Base-by-base conservation (phyloP, 2,329 filamentous ascomycete genomes). In the Amesomyces nigricolor region DNA sequence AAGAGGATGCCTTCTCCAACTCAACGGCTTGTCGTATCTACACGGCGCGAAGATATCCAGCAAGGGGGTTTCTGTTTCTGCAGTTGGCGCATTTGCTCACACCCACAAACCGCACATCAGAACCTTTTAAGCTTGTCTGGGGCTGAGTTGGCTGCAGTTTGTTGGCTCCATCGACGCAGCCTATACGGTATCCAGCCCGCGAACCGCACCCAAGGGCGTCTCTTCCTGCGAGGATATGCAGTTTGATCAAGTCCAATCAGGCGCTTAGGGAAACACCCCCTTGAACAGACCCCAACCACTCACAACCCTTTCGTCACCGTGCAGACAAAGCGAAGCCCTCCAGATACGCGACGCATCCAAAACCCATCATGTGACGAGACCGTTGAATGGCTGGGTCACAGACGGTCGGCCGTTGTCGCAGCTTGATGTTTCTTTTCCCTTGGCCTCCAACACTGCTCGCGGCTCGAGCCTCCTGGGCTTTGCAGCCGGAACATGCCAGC, bases 231-330 rank as follows among this genome's bases (percentile, higher is more conserved):
- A 46, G 50, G 29, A 57, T 47, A 53, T 54, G 49, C 44, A 14
- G 54, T 51, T 50, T 30, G 43, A 45, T 44, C 40, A 47, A 54
- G 59, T 44, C 51, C 29, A 54, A 47, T 52, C 58, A 35, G 26
- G 48, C 48, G 59, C 54, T 56, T 63, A 55, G 51, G 54, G 37
- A 58, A 43, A 55, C 44, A 45, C 60, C 52, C 57, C 47, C 60
- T 63, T 61, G 54, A 58, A 43, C 57, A 40, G 29, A 39, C 8
- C 30, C 35, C 45, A 47, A 42, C 59, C 57, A 60, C 51, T 61
- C 38, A 56, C 42, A 55, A 47, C 11, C 35, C 22, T 32, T 26
- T 44, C 39, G 35, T 38, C 19, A 17, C 38, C 40, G 49, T 48
- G 44, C 42, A 47, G 43, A 30, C 37, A 22, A 37, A 37, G 6